Evolutionary conservation across 345 rosid species (phyloP), one percentile per base, ranked within the genome.

Genomic region (Dipteronia sinensis): DNA sequence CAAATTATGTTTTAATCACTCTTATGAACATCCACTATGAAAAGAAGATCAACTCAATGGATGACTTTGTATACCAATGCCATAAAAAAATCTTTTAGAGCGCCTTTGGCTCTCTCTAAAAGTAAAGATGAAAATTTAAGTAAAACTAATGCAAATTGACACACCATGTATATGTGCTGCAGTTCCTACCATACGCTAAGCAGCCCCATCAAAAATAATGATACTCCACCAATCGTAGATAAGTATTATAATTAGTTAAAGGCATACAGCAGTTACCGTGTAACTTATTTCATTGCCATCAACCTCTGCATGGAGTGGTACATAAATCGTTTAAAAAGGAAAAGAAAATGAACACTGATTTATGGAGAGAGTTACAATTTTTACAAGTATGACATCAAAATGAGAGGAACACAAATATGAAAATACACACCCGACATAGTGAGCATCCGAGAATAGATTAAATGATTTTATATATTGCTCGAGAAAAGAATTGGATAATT

Each of bases 251-350:
- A 27, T 47, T 34, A 76, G 77, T 46, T 63, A 20, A 73, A 56
- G 62, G 58, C 75, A 55, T 84, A 88, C 85, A 38, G 85, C 82
- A 2, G 84, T 79, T 19, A 86, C 74, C 1, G 46, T 73, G 73
- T 88, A 86, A 69, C 65, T 44, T 46, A 86, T 86, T 81, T 86
- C 85, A 75, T 58, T 81, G 31, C 82, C 86, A 76, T 72, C 72
- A 62, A 88, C 70, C 55, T 78, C 91, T 88, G 82, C 62, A 76
- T 11, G 58, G 19, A 74, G 47, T 31, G 10, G 20, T 19, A 65
- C 3, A 42, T 51, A 65, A 27, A 34, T 38, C n/a, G 71, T 10
- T 73, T 63, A 72, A 55, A 58, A 3, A 31, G 10, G 22, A 11
- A 61, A 6, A 40, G 7, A 65, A 49, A 19, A 17, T 17, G 68